Evolutionary conservation across 164 flowering plant species (phyloP), one percentile per base, ranked within the genome.

Genomic region (Santalum album): DNA sequence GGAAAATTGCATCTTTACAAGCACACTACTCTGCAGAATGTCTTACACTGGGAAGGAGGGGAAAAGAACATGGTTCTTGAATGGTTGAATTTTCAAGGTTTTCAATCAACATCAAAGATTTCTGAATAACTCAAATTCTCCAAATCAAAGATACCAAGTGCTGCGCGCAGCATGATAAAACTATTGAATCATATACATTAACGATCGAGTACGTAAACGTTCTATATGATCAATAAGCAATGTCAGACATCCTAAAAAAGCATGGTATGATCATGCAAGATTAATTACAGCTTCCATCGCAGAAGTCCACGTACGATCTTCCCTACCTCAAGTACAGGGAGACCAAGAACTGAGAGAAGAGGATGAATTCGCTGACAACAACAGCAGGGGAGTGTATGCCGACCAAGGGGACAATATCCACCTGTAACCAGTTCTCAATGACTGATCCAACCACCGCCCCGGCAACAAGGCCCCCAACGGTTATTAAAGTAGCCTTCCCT

Each of bases 381-480:
- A 78, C 77, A 45, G 95, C 89, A 47, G 96, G 95, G 21, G 90
- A 76, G 58, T 75, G 96, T 49, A 88, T 49, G 56, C 98, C 95
- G 1, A 88, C 62, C 55, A 92, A 84, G 14, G 98, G 95, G 59
- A 92, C 87, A 22, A 92, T 79, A 64, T 88, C 98, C 26, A 92
- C 98, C 61, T 88, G 98, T 73, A 92, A 71, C 92, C 86, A 92
- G 68, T 57, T 83, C 71, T 92, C 98, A 46, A 86, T 83, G 14
- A 78, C 90, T 29, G 95, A 86, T 7, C 98, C 98, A 44, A 83
- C 87, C 24, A 79, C 89, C 23, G 95, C 98, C 51, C 98, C 98
- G 32, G 81, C 83, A 27, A 81, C 89, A 48, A 92, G 90, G 25
- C 96, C 96, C 19, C 98, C 96, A 20, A 78, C 58, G 7, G 95